Conservation (phyloP, 2,329 filamentous ascomycete species). For the Pyrenochaeta sp. region DNA sequence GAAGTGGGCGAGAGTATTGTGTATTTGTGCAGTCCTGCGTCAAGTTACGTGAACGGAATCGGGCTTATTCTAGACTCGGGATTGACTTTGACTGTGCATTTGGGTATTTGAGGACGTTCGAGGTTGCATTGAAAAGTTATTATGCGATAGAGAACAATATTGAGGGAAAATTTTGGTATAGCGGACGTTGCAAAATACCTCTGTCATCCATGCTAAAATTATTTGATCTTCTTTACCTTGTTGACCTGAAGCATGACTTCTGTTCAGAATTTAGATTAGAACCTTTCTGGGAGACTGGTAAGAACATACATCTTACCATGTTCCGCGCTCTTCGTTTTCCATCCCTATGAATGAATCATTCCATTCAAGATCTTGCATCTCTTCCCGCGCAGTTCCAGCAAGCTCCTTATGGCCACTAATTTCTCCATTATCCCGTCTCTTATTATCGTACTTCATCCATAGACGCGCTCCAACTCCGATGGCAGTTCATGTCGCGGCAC, state of each 20-base stretch:
- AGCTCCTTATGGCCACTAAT: conserved; percentile 58
- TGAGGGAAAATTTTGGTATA: no score
- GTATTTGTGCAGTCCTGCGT: conserved; percentile 3
- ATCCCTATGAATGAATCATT: conserved; percentile 66
- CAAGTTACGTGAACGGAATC: conserved; percentile 4
- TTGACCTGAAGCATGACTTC: no score
- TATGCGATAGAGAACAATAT: no score
- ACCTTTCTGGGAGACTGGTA: no score
- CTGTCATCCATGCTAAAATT: no score
- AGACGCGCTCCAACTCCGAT: conserved; percentile 48
- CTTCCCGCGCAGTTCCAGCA: conserved; percentile 57
- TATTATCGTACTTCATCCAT: conserved; percentile 70
- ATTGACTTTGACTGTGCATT: conserved; percentile 4
- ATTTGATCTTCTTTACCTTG: no score
- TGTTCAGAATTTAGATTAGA: no score
- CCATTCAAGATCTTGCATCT: conserved; percentile 70
- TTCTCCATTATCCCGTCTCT: conserved; percentile 60
- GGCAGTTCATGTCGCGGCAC: conserved; percentile 49
- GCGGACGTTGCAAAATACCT: no score
- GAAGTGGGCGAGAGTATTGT: conserved; percentile 7
- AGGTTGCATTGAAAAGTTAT: no score
- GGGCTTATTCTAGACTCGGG: conserved; percentile 4
- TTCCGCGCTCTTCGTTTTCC: conserved; percentile 56
- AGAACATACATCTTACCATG: no score
- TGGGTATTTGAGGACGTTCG: no score